These are phyloP conservation scores for Pueraria montana DNA, from an alignment of 306 rosid species.

Conservation along the genomic window DNA sequence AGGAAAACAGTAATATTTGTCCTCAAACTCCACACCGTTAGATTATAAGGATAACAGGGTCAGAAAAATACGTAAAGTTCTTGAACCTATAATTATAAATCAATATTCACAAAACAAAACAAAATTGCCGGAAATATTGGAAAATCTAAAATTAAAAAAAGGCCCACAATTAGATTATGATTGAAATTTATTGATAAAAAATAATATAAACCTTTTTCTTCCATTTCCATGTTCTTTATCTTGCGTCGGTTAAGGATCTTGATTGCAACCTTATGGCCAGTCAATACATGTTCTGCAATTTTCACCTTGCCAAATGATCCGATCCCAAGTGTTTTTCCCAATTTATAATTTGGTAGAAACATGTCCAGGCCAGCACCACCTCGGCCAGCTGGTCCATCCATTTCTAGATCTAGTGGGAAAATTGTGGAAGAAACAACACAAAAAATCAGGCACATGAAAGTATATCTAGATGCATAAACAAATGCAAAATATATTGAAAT, in stretches of 20 bases:
- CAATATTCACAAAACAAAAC: slow-evolving; percentile 11
- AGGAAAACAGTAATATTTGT: slow-evolving; percentile 30
- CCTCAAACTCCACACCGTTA: slow-evolving; percentile 35
- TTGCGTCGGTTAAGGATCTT: slow-evolving; percentile 90
- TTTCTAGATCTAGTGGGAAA: slow-evolving; percentile 51
- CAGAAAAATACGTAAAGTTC: slow-evolving; percentile 6
- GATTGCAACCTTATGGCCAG: slow-evolving; percentile 92
- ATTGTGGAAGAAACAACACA: slow-evolving; percentile 10
- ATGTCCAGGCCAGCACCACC: slow-evolving; percentile 61
- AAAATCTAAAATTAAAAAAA: slow-evolving; percentile 11
- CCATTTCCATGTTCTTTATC: slow-evolving; percentile 89
- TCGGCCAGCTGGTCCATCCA: slow-evolving; percentile 67
- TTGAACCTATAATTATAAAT: slow-evolving; percentile 20
- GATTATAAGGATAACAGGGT: slow-evolving; percentile 16
- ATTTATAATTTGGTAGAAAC: slow-evolving; percentile 80
- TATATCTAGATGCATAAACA: slow-evolving; percentile 34
- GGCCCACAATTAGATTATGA: slow-evolving; percentile 22
- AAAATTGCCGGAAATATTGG: not conserved
- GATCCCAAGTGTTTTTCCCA: slow-evolving; percentile 91
- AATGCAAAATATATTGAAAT: slow-evolving; percentile 1
- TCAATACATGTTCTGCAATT: slow-evolving; percentile 87
- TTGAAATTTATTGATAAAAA: slow-evolving; percentile 33
- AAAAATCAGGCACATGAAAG: slow-evolving; percentile 37
- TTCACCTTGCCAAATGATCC: slow-evolving; percentile 95
- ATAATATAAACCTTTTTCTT: slow-evolving; percentile 81